Base-by-base conservation (phyloP, 139 green algal species). In the Yamagishiella unicocca region DNA sequence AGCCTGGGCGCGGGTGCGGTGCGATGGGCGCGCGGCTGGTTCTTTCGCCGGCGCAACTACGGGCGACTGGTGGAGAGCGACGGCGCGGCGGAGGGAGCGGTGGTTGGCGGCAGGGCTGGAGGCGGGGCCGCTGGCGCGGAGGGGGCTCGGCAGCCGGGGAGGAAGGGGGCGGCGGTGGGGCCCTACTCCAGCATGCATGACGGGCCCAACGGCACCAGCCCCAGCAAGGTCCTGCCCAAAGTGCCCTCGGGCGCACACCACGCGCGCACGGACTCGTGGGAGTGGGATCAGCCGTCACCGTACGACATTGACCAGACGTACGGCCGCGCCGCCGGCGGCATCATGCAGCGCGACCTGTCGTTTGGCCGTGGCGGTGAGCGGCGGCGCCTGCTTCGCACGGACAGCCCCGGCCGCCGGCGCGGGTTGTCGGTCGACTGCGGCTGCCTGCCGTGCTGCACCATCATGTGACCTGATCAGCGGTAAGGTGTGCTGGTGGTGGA, bases 21-120 rank as follows among this genome's bases (percentile, higher is more conserved):
- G 27, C 40, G 29, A 14, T 85, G 79, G 61, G 61, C 58, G 21
- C 53, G 79, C 31, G 61, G 61, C 40, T 85, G 79, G 79, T 85
- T 85, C 31, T 85, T 85, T 61, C 79, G 61, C 19, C 79, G 79
- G 38, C 79, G 79, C n/a, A 85, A 75, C 31, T 85, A 85, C 61
- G 79, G 79, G 24, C 79, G 61, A 1, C 61, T 85, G 5, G 46
- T 85, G 2, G 79, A 85, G 74, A 19, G 1, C 29, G 75, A 83
- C 22, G 33, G 6, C 12, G 22, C 10, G 3, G 33, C n/a, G 4
- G 79, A 45, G 29, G 62, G 29, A 14, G n/a, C 55, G 38, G 38
- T 46, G 37, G 3, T 50, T 27, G 22, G 58, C 58, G 58, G 38
- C 42, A 38, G 42, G 4, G 38, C 17, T 38, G 42, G 14, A 33